These are phyloP conservation scores for Neurospora hispaniola DNA, from an alignment of 495 filamentous ascomycete genomes.

Conservation along the genomic window DNA sequence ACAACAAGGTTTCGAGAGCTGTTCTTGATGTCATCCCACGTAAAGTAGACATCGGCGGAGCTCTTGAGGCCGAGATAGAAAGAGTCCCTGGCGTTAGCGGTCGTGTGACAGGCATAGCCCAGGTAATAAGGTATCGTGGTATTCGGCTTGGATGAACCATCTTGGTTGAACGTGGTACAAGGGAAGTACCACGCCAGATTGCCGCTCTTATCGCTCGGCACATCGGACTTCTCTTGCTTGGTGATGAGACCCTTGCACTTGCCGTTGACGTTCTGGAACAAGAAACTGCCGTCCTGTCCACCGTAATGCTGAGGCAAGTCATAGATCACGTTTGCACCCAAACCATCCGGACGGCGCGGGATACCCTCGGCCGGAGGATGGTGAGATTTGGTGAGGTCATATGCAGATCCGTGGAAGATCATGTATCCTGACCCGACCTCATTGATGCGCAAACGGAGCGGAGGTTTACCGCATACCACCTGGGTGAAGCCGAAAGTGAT, in stretches of 20 bases:
- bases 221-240: slow-evolving; percentile 53
- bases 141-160: slow-evolving; percentile 75
- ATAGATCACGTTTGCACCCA: slow-evolving; percentile 65
- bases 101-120: slow-evolving; percentile 89
- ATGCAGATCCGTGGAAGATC: slow-evolving; percentile 91
- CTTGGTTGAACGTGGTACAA: slow-evolving; percentile 82
- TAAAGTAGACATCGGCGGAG: slow-evolving; percentile 69
- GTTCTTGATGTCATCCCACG: slow-evolving; percentile 91
- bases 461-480: slow-evolving; percentile 65
- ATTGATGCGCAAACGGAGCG: slow-evolving; percentile 65
- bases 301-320: slow-evolving; percentile 71
- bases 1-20: slow-evolving; percentile 78
- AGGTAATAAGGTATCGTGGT: slow-evolving; percentile 60
- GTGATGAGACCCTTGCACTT: slow-evolving; percentile 91
- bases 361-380: slow-evolving; percentile 79
- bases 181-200: slow-evolving; percentile 97
- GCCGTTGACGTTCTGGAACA: slow-evolving; percentile 98
- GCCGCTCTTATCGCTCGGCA: slow-evolving; percentile 62
- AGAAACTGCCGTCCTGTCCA: slow-evolving; percentile 85
- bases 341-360: slow-evolving; percentile 33
- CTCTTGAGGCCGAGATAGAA: slow-evolving; percentile 63
- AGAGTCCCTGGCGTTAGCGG: slow-evolving; percentile 46
- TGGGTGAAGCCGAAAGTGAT: slow-evolving; percentile 94
- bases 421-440: slow-evolving; percentile 71
- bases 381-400: slow-evolving; percentile 59